Percentiles rank a stretch among this genome's conserved stretches.
phyloP scores from a whole-genome alignment of 2,329 filamentous ascomycete species.

The Leptographium flavum region DNA sequence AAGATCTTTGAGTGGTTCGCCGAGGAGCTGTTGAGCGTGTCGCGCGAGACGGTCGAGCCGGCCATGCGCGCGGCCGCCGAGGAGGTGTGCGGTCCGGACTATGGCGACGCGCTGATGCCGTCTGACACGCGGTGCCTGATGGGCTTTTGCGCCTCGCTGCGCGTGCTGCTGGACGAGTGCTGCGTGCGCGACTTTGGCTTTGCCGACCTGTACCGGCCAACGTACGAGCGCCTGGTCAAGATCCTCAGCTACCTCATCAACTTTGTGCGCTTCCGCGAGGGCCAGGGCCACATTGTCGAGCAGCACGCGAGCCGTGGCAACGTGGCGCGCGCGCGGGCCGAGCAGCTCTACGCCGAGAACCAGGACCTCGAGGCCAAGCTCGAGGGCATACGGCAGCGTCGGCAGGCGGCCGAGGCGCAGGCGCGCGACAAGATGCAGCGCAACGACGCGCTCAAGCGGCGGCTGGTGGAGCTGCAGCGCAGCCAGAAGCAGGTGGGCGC shows the following conservation, averaged over 20 bases:
- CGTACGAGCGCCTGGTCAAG: constrained; percentile 77
- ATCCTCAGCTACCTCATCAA: constrained; percentile 98
- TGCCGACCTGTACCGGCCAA: constrained; percentile 80
- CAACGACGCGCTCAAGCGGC: constrained; percentile 76
- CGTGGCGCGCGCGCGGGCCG: constrained; percentile 73
- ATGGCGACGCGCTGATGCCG: constrained; percentile 63
- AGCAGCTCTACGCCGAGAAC: constrained; percentile 72
- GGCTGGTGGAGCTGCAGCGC: constrained; percentile 63
- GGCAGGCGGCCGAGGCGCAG: constrained; percentile 65
- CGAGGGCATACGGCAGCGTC: constrained; percentile 66
- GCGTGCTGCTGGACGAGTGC: constrained; percentile 69
- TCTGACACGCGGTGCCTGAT: constrained; percentile 84
- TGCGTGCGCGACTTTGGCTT: constrained; percentile 91
- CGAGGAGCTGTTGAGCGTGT: constrained; percentile 84
- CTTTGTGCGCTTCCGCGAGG: constrained; percentile 93
- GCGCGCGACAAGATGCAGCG: constrained; percentile 73
- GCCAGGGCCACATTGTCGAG: constrained; percentile 78
- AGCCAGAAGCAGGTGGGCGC: constrained; percentile 74
- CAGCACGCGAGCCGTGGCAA: constrained; percentile 88
- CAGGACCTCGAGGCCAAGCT: constrained; percentile 71
- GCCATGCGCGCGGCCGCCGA: constrained; percentile 88
- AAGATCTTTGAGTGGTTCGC: constrained; percentile 98
- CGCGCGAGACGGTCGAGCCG: constrained; percentile 82
- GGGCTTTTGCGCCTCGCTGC: constrained; percentile 83
- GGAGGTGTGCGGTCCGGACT: constrained; percentile 62